Evolutionary conservation across 2,329 filamentous ascomycete genomes (phyloP).

Genomic region (Aspergillus tamarii): DNA sequence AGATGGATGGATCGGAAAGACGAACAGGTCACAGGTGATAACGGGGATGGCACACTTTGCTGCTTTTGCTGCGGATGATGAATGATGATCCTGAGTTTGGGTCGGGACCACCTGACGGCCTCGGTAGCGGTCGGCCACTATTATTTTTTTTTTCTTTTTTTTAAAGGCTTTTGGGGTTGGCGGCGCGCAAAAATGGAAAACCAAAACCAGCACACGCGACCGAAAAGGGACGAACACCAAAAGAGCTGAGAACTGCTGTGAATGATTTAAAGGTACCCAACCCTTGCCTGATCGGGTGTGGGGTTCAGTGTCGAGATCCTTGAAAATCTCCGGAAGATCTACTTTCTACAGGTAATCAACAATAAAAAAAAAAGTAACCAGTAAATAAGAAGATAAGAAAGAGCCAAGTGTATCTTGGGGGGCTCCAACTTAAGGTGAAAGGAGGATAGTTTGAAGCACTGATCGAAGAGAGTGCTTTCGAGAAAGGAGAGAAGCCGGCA

Average conservation of each 20-base stretch:
- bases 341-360: neutral
- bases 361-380: neutral
- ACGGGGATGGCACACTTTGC: constrained; percentile 11
- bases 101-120: constrained; percentile 38
- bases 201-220: constrained; percentile 22
- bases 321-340: constrained; percentile 1
- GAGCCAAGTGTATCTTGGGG: neutral
- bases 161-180: neutral
- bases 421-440: neutral
- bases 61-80: constrained; percentile 19
- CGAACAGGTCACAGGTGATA: constrained; percentile 10
- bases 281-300: constrained; percentile 3
- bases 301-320: neutral
- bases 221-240: constrained; percentile 14
- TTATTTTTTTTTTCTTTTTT: constrained; percentile 7
- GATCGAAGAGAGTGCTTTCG: neutral
- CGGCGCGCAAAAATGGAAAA: constrained; percentile 4
- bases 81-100: constrained; percentile 25
- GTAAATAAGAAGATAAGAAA: neutral
- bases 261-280: constrained; percentile 6
- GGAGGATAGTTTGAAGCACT: constrained; percentile 1
- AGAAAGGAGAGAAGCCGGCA: constrained; percentile 7
- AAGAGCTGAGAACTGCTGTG: neutral
- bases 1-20: constrained; percentile 8
- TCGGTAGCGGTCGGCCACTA: constrained; percentile 27